Evolutionary conservation across 352 stramenopile species (phyloP), one percentile per base, ranked within the genome.

Genomic region (Thraustotheca clavata): DNA sequence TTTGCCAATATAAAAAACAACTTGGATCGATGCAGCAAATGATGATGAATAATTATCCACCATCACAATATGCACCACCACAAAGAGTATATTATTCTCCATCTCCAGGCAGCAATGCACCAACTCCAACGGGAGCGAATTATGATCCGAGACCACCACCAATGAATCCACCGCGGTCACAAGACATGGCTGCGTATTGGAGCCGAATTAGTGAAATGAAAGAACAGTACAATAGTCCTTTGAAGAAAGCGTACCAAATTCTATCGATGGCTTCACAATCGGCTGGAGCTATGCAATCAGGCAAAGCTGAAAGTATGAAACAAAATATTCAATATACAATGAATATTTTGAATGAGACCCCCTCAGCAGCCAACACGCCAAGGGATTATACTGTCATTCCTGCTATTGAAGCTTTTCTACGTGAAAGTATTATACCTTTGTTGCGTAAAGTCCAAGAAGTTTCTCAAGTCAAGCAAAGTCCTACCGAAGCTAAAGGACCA

Each of bases 341-440:
- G 50, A 74, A 75, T 31, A 78, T 94, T 14, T 41, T 94, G 40
- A 75, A 77, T 14, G 78, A 87, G 55, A 24, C 39, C 20, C 14
- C 46, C 8, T 69, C 69, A 14, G 77, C 70, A n/a, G 71, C 65
- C 36, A 46, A 75, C 1, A 79, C 88, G 49, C 78, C 80, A 14
- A 72, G 81, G 9, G 77, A 84, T 9, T 69, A 88, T 22, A 76
- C 90, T 32, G 76, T 91, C 33, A 63, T 94, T 8, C 73, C 74
- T 22, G 87, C 85, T 9, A 92, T 94, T 33, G 85, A 94, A 57
- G 73, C 73, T 20, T 94, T 94, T 32, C 87, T 94, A 36, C 71
- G 84, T 41, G 83, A 76, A 46, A 89, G 81, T 2, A 80, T 94
- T 26, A 65, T 86, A 29, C 83, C 85, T 18, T 91, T 94, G 34